Base-by-base conservation (phyloP, 495 filamentous ascomycete species). In the Podospora pseudoanserina region DNA sequence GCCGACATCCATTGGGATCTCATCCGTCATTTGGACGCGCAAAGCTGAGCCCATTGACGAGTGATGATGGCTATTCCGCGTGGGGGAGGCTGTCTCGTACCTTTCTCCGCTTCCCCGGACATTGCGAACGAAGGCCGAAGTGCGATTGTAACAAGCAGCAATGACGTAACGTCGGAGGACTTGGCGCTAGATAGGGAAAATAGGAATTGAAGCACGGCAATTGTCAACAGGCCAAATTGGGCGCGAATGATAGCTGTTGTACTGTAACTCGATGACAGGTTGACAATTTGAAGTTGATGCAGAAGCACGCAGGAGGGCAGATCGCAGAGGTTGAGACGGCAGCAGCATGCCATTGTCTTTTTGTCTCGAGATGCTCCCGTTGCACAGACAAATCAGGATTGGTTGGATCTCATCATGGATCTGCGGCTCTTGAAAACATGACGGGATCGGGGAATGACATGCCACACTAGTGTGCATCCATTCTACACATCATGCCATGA, bases 121-220 rank as follows among this genome's bases (percentile, higher is more conserved):
- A 70, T 80, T 68, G 62, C 77, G 66, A 75, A 32, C 77, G 65
- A 83, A 82, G 80, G 80, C 81, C 80, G 82, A 80, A 77, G 74
- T 16, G 66, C 56, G 19, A 65, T 61, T 16, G 2, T n/a, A 9
- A 58, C 56, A 9, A 58, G 23, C 23, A 58, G 56, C 61, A 63
- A 44, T 44, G 61, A 28, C 61, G 30, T 58, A 58, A 58, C 7
- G 39, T 49, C 39, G 39, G 2, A 49, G 39, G 13, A 49, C 39
- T 49, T 49, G 39, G 39, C 39, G 39, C 39, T 16, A 49, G 39
- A 49, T 49, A 49, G 39, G 7, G 39, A 49, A 16, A 49, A 49
- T 9, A 9, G 39, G 39, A 2, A 49, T 49, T 11, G 39, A 49
- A 49, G 39, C 39, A 49, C 39, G 39, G 39, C 39, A 49, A 5